Conservation (phyloP, 768 basidiomycete species). For the Pisolithus orientalis region DNA sequence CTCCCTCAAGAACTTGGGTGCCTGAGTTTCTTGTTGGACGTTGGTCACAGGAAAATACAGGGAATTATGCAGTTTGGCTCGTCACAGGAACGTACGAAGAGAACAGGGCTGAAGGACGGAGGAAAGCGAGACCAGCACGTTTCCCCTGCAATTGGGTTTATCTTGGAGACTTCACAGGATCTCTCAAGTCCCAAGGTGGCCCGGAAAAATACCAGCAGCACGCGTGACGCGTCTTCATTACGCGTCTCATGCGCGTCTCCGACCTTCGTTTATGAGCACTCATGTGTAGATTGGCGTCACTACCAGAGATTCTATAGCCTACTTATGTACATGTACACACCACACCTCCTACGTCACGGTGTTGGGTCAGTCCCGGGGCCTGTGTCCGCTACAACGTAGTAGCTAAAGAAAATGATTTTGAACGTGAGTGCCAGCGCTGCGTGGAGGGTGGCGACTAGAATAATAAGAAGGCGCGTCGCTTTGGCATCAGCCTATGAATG, state of each 20-base stretch:
- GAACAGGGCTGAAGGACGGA: not conserved
- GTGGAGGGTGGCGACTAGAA: conserved; percentile 71
- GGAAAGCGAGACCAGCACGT: not conserved
- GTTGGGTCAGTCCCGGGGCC: conserved; percentile 18
- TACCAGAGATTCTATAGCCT: too few relatives aligned
- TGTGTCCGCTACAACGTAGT: conserved; percentile 40
- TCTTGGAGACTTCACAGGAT: not conserved
- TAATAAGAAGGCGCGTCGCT: conserved; percentile 75
- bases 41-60: not conserved
- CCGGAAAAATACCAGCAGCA: too few relatives aligned
- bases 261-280: too few relatives aligned
- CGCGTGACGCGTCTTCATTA: too few relatives aligned
- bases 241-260: too few relatives aligned
- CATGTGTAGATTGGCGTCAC: too few relatives aligned
- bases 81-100: not conserved
- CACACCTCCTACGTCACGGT: not conserved
- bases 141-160: too few relatives aligned
- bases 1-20: too few relatives aligned
- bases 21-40: too few relatives aligned
- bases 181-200: not conserved
- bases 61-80: not conserved
- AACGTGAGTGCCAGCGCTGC: conserved; percentile 77
- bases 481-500: conserved; percentile 72
- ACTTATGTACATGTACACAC: too few relatives aligned
- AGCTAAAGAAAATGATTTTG: conserved; percentile 65